Base-by-base conservation (phyloP, 768 basidiomycete species). In the Pisolithus microcarpus region DNA sequence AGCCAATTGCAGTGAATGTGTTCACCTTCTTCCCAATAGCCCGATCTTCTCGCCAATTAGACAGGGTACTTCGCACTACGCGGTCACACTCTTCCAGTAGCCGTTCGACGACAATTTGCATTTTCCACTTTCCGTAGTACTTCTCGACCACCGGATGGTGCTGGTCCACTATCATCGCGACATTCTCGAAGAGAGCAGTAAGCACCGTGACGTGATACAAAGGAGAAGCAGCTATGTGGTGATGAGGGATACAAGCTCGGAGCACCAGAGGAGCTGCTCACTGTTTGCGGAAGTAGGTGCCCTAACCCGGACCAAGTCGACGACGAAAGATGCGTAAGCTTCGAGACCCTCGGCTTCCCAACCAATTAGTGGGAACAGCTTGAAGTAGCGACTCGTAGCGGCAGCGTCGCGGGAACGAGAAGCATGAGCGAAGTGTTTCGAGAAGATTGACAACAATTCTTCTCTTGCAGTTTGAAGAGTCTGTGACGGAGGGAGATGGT, bases 91-190 rank as follows among this genome's bases (percentile, higher is more conserved):
- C 94, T 51, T 84, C 79, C 44, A 96, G 67, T 7, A 99, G 72
- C 39, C 83, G 76, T 21, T 76, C 71, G 2, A 93, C 79, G 11
- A 95, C 91, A 34, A 69, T 77, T 38, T 75, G 71, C 95, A 98
- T 98, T 65, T 87, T 86, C 1, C 91, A 88, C 8, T 66, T 58
- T 0, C 96, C 96, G 60, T 99, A 99, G 69, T 99, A 98, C 69
- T 96, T 98, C 63, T 97, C 95, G 1, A 99, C 94, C 5, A 99
- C 82, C 2, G 92, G 90, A 58, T 96, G 95, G 63, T 99, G 96
- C 61, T 99, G 96, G 60, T 95, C 92, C 19, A 99, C 85, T 56
- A 99, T 92, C 74, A 91, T 81, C 0, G 94, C 96, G 46, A 99
- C 86, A 50, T 85, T 87, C 70, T 99, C 96, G 58, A 98, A 93